Evolutionary conservation across 108 stramenopile genomes (phyloP), one percentile per base, ranked within the genome.

Genomic region (Pelagomonas calceolata): DNA sequence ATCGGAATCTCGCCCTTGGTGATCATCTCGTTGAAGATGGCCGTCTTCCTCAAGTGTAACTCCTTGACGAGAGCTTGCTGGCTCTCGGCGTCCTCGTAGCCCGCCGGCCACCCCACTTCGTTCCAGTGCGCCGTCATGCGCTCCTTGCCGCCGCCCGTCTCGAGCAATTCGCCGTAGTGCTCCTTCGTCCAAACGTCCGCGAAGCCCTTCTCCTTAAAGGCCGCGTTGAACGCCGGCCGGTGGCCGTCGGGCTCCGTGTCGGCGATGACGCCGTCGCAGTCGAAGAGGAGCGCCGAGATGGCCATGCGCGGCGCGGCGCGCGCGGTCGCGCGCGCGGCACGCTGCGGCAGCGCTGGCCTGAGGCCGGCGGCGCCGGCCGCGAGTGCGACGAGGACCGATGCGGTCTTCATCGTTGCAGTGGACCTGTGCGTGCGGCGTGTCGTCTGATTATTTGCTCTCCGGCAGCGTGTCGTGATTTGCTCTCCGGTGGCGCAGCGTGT

Each of bases 191-290:
- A 95, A 51, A 70, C 83, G 37, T 87, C 87, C 37, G 88, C 77
- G 36, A 92, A 72, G 43, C 82, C 85, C 66, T 87, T 88, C 36
- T 84, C 73, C 74, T 72, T 66, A 80, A 95, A 95, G 39, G 91
- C 92, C 17, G 72, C 66, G 72, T 95, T 95, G 82, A 95, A 95
- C 12, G 91, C 86, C 15, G 83, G 78, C 15, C 94, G 83, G 67
- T 95, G 92, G 0, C 90, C 94, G 71, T 95, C 94, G 7, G 91
- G 86, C 76, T 95, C 94, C 0, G 94, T 95, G 68, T 95, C 94
- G 18, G 94, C 94, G 45, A 95, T 74, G 26, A 95, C 94, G 30
- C 94, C 94, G 70, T 95, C 94, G 82, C 92, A 93, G 74, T 82
- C 81, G 36, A 79, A 81, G 21, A 81, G 73, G 35, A 81, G 80